Percentiles rank a stretch among this genome's conserved stretches.
Conservation (phyloP, 1,139 yeast species). For the Suzukiozyma palmioleophila region DNA sequence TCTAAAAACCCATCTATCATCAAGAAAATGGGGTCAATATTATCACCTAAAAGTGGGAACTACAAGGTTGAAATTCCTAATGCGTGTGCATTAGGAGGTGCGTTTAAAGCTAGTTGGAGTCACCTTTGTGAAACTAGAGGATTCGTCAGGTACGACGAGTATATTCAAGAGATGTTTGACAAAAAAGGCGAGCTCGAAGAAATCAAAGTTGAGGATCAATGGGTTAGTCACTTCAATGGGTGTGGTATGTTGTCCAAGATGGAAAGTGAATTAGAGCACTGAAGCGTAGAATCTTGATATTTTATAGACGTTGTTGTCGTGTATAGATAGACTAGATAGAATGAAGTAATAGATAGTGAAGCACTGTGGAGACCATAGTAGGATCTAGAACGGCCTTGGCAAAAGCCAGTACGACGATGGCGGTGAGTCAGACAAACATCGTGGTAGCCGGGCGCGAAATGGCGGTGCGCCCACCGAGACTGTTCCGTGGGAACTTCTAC, state of each 20-base stretch:
- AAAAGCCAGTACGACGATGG: neutral
- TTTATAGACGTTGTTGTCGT: neutral
- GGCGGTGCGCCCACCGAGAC: neutral
- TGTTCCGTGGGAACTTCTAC: neutral
- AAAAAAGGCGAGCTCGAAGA: constrained; percentile 42
- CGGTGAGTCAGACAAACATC: neutral
- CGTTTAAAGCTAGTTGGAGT: constrained; percentile 80
- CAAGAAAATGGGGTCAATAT: constrained; percentile 61
- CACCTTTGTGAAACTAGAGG: constrained; percentile 31
- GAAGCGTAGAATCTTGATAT: constrained; percentile 5
- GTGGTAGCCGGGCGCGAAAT: neutral
- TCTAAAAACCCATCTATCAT: constrained; percentile 69
- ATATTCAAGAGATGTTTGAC: constrained; percentile 40
- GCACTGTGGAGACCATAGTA: too few relatives aligned
- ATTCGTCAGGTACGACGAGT: constrained; percentile 40
- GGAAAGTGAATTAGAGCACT: constrained; percentile 31
- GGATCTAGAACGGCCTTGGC: too few relatives aligned
- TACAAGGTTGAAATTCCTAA: constrained; percentile 75
- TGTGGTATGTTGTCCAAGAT: constrained; percentile 48
- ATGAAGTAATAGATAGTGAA: too few relatives aligned
- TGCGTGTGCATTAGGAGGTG: constrained; percentile 96
- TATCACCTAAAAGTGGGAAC: constrained; percentile 62
- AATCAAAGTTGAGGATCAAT: constrained; percentile 36
- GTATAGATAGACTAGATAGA: neutral
- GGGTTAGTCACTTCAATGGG: constrained; percentile 48